These are phyloP conservation scores for Rubroboletus satanas DNA, from an alignment of 768 basidiomycete species.

Conservation along the genomic window DNA sequence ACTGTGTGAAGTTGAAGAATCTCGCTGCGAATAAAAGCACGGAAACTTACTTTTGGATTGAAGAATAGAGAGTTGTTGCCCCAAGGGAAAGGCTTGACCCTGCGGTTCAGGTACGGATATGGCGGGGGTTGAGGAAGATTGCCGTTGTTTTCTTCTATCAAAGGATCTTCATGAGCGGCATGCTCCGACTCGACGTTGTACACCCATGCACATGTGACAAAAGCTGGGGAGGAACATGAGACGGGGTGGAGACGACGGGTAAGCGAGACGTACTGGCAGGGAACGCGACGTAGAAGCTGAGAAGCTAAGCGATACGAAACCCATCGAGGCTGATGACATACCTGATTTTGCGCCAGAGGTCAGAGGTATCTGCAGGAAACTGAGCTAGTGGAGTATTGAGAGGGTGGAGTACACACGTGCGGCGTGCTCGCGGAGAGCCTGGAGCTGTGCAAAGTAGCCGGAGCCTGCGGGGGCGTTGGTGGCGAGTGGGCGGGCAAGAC, in stretches of 20 bases:
- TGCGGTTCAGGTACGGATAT: conserved; percentile 76
- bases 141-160: conserved; percentile 70
- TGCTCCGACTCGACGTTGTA: conserved; percentile 59
- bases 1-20: conserved; percentile 34
- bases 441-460: conserved; percentile 48
- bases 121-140: conserved; percentile 63
- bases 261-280: conserved; percentile 59
- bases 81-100: conserved; percentile 83
- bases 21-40: background rate
- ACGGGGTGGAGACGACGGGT: conserved; percentile 2
- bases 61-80: conserved; percentile 80
- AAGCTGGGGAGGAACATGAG: conserved; percentile 15
- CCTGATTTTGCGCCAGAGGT: conserved; percentile 89
- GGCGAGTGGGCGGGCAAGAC: conserved; percentile 34
- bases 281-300: conserved; percentile 69
- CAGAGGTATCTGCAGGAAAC: conserved; percentile 54
- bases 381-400: conserved; percentile 9
- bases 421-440: conserved; percentile 64
- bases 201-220: conserved; percentile 40
- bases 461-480: conserved; percentile 37
- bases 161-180: conserved; percentile 63
- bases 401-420: conserved; percentile 40
- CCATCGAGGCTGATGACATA: conserved; percentile 29
- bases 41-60: conserved; percentile 60
- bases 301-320: conserved; percentile 4